Percentiles rank a stretch among this genome's conserved stretches.
Evolutionary conservation across 2,329 filamentous ascomycete genomes (phyloP).

Genomic region (Volutella citrinella): DNA sequence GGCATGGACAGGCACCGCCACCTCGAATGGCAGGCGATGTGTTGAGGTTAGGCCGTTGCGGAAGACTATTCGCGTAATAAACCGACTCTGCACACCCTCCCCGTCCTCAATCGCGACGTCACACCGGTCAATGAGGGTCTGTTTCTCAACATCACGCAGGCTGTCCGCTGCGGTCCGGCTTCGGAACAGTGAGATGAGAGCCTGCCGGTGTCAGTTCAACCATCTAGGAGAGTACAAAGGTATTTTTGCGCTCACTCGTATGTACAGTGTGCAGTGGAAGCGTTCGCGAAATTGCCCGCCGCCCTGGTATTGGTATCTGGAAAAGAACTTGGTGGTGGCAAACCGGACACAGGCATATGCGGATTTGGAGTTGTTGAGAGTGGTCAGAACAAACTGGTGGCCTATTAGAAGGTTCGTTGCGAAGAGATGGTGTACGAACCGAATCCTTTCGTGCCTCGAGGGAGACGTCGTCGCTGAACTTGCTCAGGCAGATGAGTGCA

Average conservation of each 20-base stretch:
- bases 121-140: slow-evolving; percentile 70
- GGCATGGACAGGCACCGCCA: slow-evolving; percentile 70
- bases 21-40: slow-evolving; percentile 73
- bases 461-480: slow-evolving; percentile 77
- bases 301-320: slow-evolving; percentile 65
- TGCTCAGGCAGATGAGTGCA: slow-evolving; percentile 68
- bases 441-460: slow-evolving; percentile 69
- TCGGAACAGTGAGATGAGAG: slow-evolving; percentile 72
- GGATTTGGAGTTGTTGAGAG: slow-evolving; percentile 77
- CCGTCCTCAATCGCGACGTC: slow-evolving; percentile 73
- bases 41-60: slow-evolving; percentile 76
- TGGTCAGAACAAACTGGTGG: slow-evolving; percentile 65
- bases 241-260: slow-evolving; percentile 61
- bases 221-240: no score
- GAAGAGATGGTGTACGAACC: slow-evolving; percentile 38
- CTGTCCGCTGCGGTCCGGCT: slow-evolving; percentile 59
- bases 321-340: slow-evolving; percentile 66
- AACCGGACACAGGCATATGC: slow-evolving; percentile 74
- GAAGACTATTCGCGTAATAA: slow-evolving; percentile 71
- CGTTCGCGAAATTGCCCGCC: slow-evolving; percentile 48
- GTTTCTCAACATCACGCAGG: slow-evolving; percentile 56
- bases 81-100: slow-evolving; percentile 66
- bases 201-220: no score
- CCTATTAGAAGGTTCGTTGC: slow-evolving; percentile 2
- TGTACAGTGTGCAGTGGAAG: slow-evolving; percentile 75